These are phyloP conservation scores for Gleditsia sinensis DNA, from an alignment of 306 rosid genomes.

Conservation along the genomic window DNA sequence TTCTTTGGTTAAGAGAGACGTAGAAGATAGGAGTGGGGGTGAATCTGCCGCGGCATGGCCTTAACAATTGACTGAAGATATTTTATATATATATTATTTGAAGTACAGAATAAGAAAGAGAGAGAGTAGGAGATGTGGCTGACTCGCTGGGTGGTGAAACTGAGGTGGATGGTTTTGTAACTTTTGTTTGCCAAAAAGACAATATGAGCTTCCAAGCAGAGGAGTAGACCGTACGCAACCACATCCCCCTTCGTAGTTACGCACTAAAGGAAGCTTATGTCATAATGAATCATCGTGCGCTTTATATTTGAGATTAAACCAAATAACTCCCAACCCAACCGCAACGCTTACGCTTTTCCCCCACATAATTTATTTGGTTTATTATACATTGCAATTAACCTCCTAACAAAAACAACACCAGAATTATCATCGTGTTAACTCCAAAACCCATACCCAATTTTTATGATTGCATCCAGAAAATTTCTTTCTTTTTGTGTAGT, in stretches of 20 bases:
- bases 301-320: constrained; percentile 30
- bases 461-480: background rate
- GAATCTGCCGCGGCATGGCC: constrained; percentile 7
- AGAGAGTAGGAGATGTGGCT: background rate
- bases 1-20: background rate
- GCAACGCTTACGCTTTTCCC: no score
- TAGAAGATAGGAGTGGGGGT: background rate
- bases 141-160: background rate
- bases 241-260: background rate
- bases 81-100: constrained; percentile 7
- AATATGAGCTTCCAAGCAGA: constrained; percentile 17
- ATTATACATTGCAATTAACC: no score
- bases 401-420: background rate
- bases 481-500: background rate
- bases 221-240: constrained; percentile 26
- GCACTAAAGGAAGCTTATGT: constrained; percentile 26
- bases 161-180: background rate
- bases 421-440: background rate
- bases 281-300: constrained; percentile 60
- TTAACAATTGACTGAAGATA: constrained; percentile 29
- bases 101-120: constrained; percentile 7
- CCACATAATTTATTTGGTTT: no score
- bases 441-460: background rate
- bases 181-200: background rate
- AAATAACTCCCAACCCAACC: no score